Evolutionary conservation across 345 rosid genomes (phyloP), one percentile per base, ranked within the genome.

Genomic region (Crucihimalaya himalaica): DNA sequence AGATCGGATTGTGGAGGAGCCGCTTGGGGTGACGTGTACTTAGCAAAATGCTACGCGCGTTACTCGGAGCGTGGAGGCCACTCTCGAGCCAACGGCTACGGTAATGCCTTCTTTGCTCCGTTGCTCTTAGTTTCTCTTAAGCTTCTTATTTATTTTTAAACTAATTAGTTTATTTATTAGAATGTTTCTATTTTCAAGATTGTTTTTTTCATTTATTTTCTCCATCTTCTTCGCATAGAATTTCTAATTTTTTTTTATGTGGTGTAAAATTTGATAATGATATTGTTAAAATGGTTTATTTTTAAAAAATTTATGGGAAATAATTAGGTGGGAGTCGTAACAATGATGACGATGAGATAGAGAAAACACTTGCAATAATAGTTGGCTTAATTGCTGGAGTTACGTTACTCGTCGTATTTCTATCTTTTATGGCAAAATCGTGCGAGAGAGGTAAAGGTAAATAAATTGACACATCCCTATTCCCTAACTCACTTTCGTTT

Each of bases 301-400:
- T 51, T 46, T 23, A 4, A n/a, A n/a, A n/a, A n/a, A n/a, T 28
- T 42, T 16, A 37, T 57, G 50, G 18, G 8, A 2, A 42, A 40
- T 57, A 4, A 43, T 55, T 54, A 81, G 88, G 78, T 70, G 50
- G 76, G 50, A 57, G 74, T 42, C 56, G 73, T 46, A 34, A 47
- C 37, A 65, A 78, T 46, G 57, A 84, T 45, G 92, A 93, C 63
- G 80, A 91, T 19, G 96, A 94, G 81, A 83, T 87, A 25, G 85
- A 94, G 90, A 94, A 89, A 86, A 94, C 98, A 8, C 84, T 94
- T 0, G 97, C 98, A 28, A 91, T 94, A 46, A 43, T 94, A 79
- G 83, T 94, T 51, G 98, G 97, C 1, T 85, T 91, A 43, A 89
- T 94, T 21, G 97, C 93, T 15, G 97, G 80, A 70, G 93, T 91